These are phyloP conservation scores for Ceratobasidium sp. DNA, from an alignment of 1,284 basidiomycete genomes.

Conservation along the genomic window DNA sequence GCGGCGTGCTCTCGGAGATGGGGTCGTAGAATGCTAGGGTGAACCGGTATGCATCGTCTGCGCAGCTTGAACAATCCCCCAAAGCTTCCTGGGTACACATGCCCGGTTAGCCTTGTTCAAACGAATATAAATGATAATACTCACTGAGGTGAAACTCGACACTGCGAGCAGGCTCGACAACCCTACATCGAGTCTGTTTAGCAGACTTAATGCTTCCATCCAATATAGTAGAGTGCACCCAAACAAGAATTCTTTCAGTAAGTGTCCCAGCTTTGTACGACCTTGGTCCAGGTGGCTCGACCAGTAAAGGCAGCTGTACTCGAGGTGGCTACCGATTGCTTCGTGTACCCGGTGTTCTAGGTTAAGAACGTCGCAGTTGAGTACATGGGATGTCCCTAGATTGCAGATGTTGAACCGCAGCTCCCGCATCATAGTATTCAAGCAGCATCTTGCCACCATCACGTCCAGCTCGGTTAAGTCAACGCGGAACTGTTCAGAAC, in stretches of 20 bases:
- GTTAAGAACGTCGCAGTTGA: conserved; percentile 20
- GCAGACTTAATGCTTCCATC: conserved; percentile 42
- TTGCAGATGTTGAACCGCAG: conserved; percentile 44
- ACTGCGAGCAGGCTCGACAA: background rate
- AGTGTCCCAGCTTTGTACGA: too few relatives aligned
- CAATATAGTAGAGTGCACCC: conserved; percentile 19
- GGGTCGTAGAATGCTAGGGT: background rate
- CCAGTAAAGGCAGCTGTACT: conserved; percentile 38
- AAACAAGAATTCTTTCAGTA: background rate
- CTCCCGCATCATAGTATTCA: conserved; percentile 19
- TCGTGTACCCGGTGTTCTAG: background rate
- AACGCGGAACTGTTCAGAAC: conserved; percentile 10
- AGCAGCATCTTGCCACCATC: background rate
- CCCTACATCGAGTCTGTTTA: background rate
- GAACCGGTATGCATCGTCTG: conserved; percentile 4
- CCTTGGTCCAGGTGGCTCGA: background rate
- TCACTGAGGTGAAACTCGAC: background rate
- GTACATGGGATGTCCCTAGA: conserved; percentile 28
- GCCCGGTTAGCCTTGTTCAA: background rate
- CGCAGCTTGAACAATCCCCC: background rate
- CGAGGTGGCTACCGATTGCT: background rate
- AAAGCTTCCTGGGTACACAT: background rate
- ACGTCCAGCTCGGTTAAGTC: background rate
- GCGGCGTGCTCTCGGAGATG: background rate
- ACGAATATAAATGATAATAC: background rate